Percentiles rank a stretch among this genome's conserved stretches.
phyloP scores from a whole-genome alignment of 768 basidiomycete species.

The Lentinula aciculospora region DNA sequence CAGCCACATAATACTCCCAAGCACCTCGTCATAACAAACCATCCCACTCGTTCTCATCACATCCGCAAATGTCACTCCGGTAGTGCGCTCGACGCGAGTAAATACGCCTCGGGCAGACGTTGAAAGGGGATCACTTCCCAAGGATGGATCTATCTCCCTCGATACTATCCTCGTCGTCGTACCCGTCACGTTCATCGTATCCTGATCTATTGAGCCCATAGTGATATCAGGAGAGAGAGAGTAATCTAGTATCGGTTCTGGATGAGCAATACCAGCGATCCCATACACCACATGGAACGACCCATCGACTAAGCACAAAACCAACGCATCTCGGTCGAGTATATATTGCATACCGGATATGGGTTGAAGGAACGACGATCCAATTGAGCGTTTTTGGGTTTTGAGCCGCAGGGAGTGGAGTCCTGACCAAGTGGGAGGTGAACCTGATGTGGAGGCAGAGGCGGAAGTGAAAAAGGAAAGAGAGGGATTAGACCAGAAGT shows the following conservation, averaged over 20 bases:
- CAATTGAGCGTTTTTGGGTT: slow-evolving; percentile 44
- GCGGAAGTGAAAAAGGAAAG: not conserved
- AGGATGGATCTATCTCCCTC: not conserved
- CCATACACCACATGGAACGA: slow-evolving; percentile 58
- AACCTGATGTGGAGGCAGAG: not conserved
- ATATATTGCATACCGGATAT: slow-evolving; percentile 58
- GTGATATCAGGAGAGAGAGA: slow-evolving; percentile 18
- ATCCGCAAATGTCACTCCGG: slow-evolving; percentile 34
- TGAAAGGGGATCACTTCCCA: slow-evolving; percentile 27
- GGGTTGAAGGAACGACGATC: slow-evolving; percentile 55
- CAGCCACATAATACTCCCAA: slow-evolving; percentile 55
- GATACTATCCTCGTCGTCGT: no score
- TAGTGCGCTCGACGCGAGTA: slow-evolving; percentile 35
- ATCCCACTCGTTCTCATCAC: slow-evolving; percentile 59
- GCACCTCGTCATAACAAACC: slow-evolving; percentile 53
- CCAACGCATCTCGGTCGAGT: slow-evolving; percentile 39
- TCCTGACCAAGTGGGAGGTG: slow-evolving; percentile 41
- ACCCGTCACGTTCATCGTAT: no score
- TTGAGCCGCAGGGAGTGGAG: slow-evolving; percentile 33
- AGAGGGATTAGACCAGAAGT: slow-evolving; percentile 45
- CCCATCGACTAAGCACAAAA: slow-evolving; percentile 65
- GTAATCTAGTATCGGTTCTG: slow-evolving; percentile 33
- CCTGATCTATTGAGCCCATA: slow-evolving; percentile 23
- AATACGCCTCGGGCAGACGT: slow-evolving; percentile 46
- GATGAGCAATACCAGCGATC: slow-evolving; percentile 26